A percentile compares a stretch with the other conserved stretches of the same genome.
Evolutionary conservation across 129 eudicot species (phyloP).

Genomic region (Centella asiatica): DNA sequence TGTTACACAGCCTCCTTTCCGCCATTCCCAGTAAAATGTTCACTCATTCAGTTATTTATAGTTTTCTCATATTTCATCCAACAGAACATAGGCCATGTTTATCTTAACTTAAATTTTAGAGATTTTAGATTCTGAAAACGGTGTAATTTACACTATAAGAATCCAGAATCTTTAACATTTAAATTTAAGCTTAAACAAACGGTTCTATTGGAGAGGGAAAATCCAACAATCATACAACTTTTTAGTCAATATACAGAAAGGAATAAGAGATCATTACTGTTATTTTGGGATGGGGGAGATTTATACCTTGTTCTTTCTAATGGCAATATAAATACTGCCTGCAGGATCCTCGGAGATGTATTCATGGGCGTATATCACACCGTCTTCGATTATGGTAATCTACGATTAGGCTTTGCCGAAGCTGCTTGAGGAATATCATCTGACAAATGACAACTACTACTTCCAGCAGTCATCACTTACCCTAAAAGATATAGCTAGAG

Average conservation of each 20-base stretch:
- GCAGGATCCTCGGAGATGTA: slow-evolving; percentile 95
- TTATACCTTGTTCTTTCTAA: background rate
- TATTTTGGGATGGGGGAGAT: background rate
- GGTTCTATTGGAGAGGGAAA: too few relatives aligned
- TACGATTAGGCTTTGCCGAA: slow-evolving; percentile 74
- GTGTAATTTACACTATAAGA: too few relatives aligned
- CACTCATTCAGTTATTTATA: too few relatives aligned
- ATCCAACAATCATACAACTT: background rate
- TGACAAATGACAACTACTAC: background rate
- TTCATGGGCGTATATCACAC: slow-evolving; percentile 96
- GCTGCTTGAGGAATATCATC: slow-evolving; percentile 31
- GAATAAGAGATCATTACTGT: background rate
- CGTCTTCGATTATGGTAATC: slow-evolving; percentile 78
- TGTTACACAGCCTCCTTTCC: too few relatives aligned
- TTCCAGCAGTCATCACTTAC: background rate
- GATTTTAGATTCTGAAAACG: too few relatives aligned
- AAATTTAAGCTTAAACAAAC: too few relatives aligned
- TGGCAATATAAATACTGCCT: background rate
- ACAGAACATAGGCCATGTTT: too few relatives aligned
- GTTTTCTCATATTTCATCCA: too few relatives aligned
- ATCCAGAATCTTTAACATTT: too few relatives aligned
- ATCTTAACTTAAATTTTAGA: too few relatives aligned
- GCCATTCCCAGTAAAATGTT: too few relatives aligned
- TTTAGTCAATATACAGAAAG: background rate
- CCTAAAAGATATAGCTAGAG: background rate